Evolutionary conservation across 192 early-diverging fungal genomes (phyloP), one percentile per base, ranked within the genome.

Genomic region (Backusella australiensis): DNA sequence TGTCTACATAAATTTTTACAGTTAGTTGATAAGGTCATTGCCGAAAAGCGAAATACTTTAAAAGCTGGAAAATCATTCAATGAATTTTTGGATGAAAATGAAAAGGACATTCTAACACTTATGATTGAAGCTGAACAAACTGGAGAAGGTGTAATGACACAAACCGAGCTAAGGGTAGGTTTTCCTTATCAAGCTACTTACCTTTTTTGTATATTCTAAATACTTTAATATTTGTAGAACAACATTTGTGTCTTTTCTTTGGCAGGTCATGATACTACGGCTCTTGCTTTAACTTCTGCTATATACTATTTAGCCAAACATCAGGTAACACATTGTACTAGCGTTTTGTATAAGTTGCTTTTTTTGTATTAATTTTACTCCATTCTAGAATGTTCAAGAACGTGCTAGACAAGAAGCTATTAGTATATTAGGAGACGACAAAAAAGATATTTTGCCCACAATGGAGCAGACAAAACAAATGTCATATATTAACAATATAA

Each of bases 231-330:
- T 46, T 6, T 14, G 23, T 34, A 76, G 75, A 68, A 68, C 21
- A 76, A 76, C 35, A n/a, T 76, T 4, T 76, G 67, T 53, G 77
- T 87, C 65, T 88, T 90, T 77, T 89, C 86, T 36, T 78, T 89
- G 59, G 89, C 88, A 12, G 89, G 87, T 63, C 84, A 88, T 52
- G 88, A 90, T 66, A 90, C 86, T 44, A 90, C 87, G 3, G 87
- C 89, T 41, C 85, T 85, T 68, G 78, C 88, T 44, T 81, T 91
- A 52, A 78, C 86, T 12, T 81, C 80, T 65, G 42, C 81, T 41
- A 74, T 89, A 41, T 84, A 84, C 46, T 82, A 85, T 70, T 80
- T 90, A n/a, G 89, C 89, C 12, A 77, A 68, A 34, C 76, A 89
- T 19, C 71, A 39, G 19, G 77, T 77, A 71, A 71, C n/a, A 17